Percentiles rank a stretch among this genome's conserved stretches.
Evolutionary conservation across 352 stramenopile genomes (phyloP).

Genomic region (Globisporangium irregulare): DNA sequence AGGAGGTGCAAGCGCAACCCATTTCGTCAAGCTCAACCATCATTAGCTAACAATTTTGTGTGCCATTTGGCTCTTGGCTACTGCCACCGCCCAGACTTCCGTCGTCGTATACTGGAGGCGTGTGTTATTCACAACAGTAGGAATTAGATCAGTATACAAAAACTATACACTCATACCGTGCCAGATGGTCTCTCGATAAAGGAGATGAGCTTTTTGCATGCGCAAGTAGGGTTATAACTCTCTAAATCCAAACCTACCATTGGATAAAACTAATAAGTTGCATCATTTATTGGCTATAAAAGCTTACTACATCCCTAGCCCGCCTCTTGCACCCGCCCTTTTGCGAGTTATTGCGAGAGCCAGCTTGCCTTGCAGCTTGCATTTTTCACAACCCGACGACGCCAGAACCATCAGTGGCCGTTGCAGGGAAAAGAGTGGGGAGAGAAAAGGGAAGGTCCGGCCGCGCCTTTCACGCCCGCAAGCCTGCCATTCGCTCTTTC

Average conservation of each 20-base stretch:
- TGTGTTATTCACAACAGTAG: too few relatives aligned
- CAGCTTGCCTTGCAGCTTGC: not conserved
- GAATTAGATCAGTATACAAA: too few relatives aligned
- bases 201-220: too few relatives aligned
- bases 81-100: not conserved
- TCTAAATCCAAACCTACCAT: too few relatives aligned
- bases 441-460: not conserved
- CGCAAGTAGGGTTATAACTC: too few relatives aligned
- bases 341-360: not conserved
- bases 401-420: not conserved
- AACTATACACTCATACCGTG: not conserved
- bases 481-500: constrained; percentile 8
- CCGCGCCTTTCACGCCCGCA: not conserved
- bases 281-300: not conserved
- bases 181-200: not conserved
- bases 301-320: not conserved
- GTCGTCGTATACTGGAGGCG: not conserved
- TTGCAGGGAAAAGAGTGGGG: not conserved
- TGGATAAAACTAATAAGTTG: too few relatives aligned
- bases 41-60: not conserved
- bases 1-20: not conserved
- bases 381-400: not conserved
- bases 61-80: not conserved
- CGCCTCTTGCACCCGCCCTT: not conserved
- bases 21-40: not conserved